Conservation (phyloP, 1,284 basidiomycete species). For the Pyrrhoderma lamaoense region DNA sequence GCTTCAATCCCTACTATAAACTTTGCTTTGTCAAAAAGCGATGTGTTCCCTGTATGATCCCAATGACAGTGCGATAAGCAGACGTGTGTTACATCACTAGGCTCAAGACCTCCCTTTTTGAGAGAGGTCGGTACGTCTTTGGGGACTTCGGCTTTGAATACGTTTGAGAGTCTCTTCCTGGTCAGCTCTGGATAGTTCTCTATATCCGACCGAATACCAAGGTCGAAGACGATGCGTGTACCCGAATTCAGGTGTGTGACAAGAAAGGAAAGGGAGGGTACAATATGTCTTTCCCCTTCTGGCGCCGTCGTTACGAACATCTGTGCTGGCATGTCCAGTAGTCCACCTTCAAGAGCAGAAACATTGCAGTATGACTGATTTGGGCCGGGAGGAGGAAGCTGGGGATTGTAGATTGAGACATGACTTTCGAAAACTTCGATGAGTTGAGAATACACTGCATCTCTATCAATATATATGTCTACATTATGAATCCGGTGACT, state of each 20-base stretch:
- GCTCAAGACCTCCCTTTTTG: constrained; percentile 37
- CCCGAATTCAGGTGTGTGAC: constrained; percentile 17
- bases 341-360: constrained; percentile 20
- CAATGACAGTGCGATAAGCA: constrained; percentile 47
- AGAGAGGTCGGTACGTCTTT: constrained; percentile 44
- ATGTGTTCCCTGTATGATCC: constrained; percentile 38
- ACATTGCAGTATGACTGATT: constrained; percentile 19
- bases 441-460: no score
- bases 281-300: constrained; percentile 6
- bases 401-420: neutral
- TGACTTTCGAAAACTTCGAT: neutral
- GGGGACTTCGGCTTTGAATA: constrained; percentile 28
- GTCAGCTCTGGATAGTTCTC: constrained; percentile 5
- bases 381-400: constrained; percentile 15
- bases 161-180: constrained; percentile 7
- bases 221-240: constrained; percentile 20
- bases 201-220: constrained; percentile 19
- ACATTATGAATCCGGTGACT: no score
- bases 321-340: constrained; percentile 9
- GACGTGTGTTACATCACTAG: constrained; percentile 33
- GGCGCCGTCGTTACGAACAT: constrained; percentile 9
- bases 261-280: constrained; percentile 20
- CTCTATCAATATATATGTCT: no score
- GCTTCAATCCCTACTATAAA: constrained; percentile 39
- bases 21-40: constrained; percentile 38